Evolutionary conservation across 768 basidiomycete genomes (phyloP), one percentile per base, ranked within the genome.

Genomic region (Boletus vermiculosoides): DNA sequence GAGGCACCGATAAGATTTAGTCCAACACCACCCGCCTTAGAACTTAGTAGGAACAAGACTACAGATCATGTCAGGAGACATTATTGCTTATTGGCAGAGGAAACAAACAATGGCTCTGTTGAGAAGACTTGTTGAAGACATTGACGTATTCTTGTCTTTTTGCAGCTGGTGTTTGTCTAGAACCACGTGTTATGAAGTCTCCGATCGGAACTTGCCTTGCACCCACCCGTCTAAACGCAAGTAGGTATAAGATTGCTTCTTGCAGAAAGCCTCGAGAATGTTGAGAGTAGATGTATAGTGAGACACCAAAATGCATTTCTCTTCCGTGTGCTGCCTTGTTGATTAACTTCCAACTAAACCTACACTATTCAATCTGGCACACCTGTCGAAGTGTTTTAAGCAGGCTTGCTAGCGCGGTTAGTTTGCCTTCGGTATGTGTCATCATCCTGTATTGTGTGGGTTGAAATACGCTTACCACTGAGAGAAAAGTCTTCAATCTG

Each of bases 231-330:
- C 96, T 34, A 98, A 79, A 3, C 97, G 85, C 60, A 88, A 83
- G 67, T 83, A 92, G 0, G 87, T 86, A 70, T 94, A 98, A 11
- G 77, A 75, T 63, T 80, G 83, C 60, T 80, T 83, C 70, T 85
- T 83, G 75, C 94, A 96, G 62, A 86, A 90, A 4, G 83, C 84
- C 74, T 98, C 93, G 31, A 99, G 77, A 54, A 99, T 84, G 66
- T 98, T 91, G 52, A 99, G 83, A 2, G 95, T 97, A 5, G 90
- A 88, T 0, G 95, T 98, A 66, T 90, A 99, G 69, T 98, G 95
- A n/a, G 94, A 98, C 34, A 96, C 92, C 41, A 99, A 74, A 34
- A 98, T 89, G 64, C 93, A 90, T 81, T 99, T 99, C 74, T 99
- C 96, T 40, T 90, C 86, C 0, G 92, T 94, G 36, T 78, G 75